Conservation (phyloP, 495 filamentous ascomycete species). For the Podospora pseudopauciseta region DNA sequence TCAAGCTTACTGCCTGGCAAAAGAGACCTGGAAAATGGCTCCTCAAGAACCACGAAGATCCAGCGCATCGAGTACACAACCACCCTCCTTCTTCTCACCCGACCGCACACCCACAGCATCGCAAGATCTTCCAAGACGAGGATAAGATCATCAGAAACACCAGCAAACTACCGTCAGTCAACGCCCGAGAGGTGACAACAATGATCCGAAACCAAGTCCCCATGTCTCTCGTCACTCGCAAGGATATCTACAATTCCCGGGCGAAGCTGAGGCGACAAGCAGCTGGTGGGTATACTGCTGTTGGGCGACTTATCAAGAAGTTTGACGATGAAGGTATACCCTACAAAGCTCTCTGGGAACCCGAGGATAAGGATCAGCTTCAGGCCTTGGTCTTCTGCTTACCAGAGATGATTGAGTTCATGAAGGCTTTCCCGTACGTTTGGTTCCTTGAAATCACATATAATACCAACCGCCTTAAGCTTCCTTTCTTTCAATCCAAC, state of each 20-base stretch:
- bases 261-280: neutral
- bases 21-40: neutral
- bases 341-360: neutral
- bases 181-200: neutral
- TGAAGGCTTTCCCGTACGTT: neutral
- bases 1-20: neutral
- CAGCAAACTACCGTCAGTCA: neutral
- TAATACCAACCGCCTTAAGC: slow-evolving; percentile 1
- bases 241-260: neutral
- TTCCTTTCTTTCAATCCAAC: neutral
- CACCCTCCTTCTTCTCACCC: neutral
- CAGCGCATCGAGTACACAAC: slow-evolving; percentile 1
- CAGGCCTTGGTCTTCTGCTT: neutral
- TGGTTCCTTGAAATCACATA: neutral
- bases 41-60: neutral
- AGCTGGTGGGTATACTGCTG: neutral
- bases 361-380: neutral
- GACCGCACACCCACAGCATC: neutral
- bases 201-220: neutral
- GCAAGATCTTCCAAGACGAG: neutral
- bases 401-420: neutral
- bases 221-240: neutral
- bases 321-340: neutral
- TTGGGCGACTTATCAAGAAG: neutral
- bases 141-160: neutral